These are phyloP conservation scores for Carex arenaria DNA, from an alignment of 202 grass and related monocot genomes.

Conservation along the genomic window DNA sequence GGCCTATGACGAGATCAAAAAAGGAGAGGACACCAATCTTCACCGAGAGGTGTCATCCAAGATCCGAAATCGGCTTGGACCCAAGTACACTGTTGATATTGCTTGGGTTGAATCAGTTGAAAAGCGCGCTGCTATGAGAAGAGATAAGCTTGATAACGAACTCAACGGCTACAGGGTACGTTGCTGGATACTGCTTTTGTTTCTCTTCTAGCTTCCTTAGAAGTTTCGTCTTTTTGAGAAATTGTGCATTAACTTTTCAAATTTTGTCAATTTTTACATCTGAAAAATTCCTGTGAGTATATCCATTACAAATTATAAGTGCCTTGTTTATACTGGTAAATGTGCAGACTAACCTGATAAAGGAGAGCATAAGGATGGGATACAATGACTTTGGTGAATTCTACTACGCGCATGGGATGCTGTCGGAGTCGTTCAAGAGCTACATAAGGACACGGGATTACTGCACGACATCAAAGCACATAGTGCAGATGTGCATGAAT, in stretches of 20 bases:
- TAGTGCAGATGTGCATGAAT: constrained; percentile 97
- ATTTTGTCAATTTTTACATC: not conserved
- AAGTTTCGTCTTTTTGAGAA: not conserved
- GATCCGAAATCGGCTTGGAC: constrained; percentile 51
- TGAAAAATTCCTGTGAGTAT: not conserved
- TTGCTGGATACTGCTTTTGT: not conserved
- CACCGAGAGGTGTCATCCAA: constrained; percentile 45
- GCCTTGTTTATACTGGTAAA: not conserved
- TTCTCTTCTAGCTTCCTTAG: not conserved
- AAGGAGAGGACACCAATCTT: constrained; percentile 56
- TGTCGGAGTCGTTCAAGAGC: constrained; percentile 89
- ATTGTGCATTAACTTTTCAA: not conserved
- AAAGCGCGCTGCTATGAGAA: constrained; percentile 53
- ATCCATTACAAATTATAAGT: not conserved
- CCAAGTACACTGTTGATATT: constrained; percentile 47
- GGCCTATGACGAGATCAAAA: constrained; percentile 77
- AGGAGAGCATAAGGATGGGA: constrained; percentile 99
- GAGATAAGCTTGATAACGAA: constrained; percentile 95
- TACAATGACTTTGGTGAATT: constrained; percentile 95
- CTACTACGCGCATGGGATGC: constrained; percentile 75
- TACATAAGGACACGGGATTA: constrained; percentile 94
- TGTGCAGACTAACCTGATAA: constrained; percentile 89
- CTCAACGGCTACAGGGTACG: constrained; percentile 81
- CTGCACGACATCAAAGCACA: constrained; percentile 95
- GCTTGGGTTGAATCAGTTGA: constrained; percentile 52